phyloP scores from a whole-genome alignment of 305 asterid genomes.

The Striga hermonthica region DNA sequence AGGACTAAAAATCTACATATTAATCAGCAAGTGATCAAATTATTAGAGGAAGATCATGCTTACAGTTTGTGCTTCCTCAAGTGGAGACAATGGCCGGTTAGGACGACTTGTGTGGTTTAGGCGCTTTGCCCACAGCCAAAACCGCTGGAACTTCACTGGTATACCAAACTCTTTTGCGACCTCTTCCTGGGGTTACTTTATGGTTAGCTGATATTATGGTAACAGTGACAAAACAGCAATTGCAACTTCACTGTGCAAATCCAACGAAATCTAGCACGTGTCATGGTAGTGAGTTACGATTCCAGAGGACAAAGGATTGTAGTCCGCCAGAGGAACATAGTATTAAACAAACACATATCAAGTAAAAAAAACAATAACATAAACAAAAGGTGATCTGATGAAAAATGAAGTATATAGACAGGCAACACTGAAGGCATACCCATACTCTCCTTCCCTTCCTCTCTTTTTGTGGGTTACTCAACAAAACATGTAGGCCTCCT shows the following conservation, averaged over 20 bases:
- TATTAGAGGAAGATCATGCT: constrained; percentile 21
- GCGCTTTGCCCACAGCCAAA: constrained; percentile 62
- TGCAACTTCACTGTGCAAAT: constrained; percentile 9
- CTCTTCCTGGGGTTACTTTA: constrained; percentile 49
- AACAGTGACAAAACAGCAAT: constrained; percentile 4
- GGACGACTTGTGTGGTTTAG: constrained; percentile 54
- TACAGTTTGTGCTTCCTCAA: constrained; percentile 55
- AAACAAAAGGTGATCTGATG: not conserved
- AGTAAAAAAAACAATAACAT: constrained; percentile 11
- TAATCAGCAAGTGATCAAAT: constrained; percentile 24
- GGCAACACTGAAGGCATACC: constrained; percentile 3
- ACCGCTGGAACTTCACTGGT: constrained; percentile 52
- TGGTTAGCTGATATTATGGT: constrained; percentile 30
- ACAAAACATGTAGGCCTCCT: not conserved
- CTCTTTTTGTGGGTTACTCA: not conserved
- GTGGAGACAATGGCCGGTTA: constrained; percentile 49
- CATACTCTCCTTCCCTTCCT: constrained; percentile 12
- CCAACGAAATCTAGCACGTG: constrained; percentile 15
- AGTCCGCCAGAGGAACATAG: constrained; percentile 14
- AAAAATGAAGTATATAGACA: not conserved
- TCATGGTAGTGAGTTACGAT: too few species aligned
- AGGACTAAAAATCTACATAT: constrained; percentile 8
- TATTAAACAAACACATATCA: constrained; percentile 13
- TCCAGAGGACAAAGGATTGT: constrained; percentile 4
- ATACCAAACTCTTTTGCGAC: constrained; percentile 52